Conservation (phyloP, 2,329 filamentous ascomycete species). For the Phoma sp. region DNA sequence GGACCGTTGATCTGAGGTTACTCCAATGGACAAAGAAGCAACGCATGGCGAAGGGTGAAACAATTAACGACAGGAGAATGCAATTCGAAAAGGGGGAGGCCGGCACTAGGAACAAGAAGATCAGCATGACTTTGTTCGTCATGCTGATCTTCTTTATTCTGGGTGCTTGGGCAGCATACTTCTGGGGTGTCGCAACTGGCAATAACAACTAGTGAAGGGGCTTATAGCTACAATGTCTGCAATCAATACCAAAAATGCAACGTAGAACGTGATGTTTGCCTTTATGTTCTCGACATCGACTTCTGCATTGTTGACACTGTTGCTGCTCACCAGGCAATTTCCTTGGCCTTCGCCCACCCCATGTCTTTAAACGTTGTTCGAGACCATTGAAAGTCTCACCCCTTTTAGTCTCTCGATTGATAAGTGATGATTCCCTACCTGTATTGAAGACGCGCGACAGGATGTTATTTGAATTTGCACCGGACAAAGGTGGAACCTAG, state of each 20-base stretch:
- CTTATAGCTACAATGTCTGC: too few species aligned
- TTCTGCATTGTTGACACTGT: too few species aligned
- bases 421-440: background rate
- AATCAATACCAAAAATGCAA: too few species aligned
- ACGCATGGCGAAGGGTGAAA: slow-evolving; percentile 55
- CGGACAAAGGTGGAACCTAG: too few species aligned
- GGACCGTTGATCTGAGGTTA: slow-evolving; percentile 55
- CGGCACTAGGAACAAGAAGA: slow-evolving; percentile 48
- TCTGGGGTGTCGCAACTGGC: slow-evolving; percentile 66
- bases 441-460: slow-evolving; percentile 1
- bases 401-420: too few species aligned
- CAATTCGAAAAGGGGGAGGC: slow-evolving; percentile 46
- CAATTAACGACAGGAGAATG: slow-evolving; percentile 55
- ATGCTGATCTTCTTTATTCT: slow-evolving; percentile 57
- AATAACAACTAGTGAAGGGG: slow-evolving; percentile 38
- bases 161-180: slow-evolving; percentile 64
- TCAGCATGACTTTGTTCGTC: slow-evolving; percentile 54
- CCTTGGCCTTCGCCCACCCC: too few species aligned
- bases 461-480: background rate
- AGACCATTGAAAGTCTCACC: too few species aligned
- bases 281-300: too few species aligned
- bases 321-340: too few species aligned
- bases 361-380: too few species aligned
- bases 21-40: slow-evolving; percentile 67
- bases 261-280: too few species aligned